phyloP scores from a whole-genome alignment of 2,329 filamentous ascomycete species.

The Aspergillus quadrilineatus region DNA sequence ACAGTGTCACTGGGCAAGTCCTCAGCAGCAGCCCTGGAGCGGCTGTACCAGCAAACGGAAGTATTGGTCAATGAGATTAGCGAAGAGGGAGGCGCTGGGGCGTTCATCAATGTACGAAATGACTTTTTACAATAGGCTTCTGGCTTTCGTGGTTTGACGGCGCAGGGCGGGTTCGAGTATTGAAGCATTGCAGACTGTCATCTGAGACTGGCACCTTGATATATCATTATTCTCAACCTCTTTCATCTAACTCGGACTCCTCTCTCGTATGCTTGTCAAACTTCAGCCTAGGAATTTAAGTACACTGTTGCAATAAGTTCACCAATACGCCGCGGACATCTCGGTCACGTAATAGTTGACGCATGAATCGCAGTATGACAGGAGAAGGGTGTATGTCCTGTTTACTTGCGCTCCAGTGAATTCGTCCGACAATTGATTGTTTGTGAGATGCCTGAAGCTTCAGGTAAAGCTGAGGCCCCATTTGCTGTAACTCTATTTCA shows the following conservation, averaged over 20 bases:
- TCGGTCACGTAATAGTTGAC: too few relatives aligned
- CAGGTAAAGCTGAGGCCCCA: too few relatives aligned
- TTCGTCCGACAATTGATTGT: too few relatives aligned
- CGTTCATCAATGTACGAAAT: constrained; percentile 71
- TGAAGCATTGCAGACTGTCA: constrained; percentile 14
- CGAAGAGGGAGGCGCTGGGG: constrained; percentile 74
- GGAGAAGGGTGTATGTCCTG: too few relatives aligned
- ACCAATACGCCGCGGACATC: too few relatives aligned
- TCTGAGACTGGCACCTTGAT: constrained; percentile 6
- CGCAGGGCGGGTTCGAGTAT: constrained; percentile 9
- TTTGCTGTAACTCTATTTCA: too few relatives aligned
- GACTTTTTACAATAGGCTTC: constrained; percentile 44
- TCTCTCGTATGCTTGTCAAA: too few relatives aligned
- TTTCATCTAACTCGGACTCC: neutral
- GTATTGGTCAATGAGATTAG: constrained; percentile 80
- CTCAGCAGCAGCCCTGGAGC: constrained; percentile 79
- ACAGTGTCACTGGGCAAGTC: constrained; percentile 90
- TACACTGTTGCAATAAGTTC: too few relatives aligned
- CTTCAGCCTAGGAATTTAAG: too few relatives aligned
- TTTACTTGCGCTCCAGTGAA: too few relatives aligned
- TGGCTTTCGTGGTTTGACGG: constrained; percentile 29
- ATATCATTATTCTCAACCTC: neutral
- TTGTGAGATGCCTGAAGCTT: too few relatives aligned
- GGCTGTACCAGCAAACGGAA: constrained; percentile 79
- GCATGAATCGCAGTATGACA: too few relatives aligned